Conservation (phyloP, 306 rosid species). For the Trifolium fragiferum region DNA sequence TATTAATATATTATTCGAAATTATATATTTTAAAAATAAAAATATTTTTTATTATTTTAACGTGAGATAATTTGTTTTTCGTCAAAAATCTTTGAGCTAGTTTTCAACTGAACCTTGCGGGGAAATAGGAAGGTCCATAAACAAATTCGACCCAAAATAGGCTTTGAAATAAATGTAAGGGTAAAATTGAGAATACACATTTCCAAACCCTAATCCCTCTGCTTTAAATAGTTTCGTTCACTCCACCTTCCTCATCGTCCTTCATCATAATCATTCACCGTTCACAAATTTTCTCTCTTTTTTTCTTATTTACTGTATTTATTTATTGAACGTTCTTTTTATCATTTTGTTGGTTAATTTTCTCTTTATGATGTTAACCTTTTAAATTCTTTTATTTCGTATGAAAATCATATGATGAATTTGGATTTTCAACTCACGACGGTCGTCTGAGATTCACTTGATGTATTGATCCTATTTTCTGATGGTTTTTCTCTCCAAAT, state of each 20-base stretch:
- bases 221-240: conserved; percentile 13
- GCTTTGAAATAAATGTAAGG: background rate
- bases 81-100: too few species aligned
- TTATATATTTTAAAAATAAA: too few species aligned
- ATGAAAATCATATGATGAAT: conserved; percentile 36
- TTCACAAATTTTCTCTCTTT: background rate
- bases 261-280: too few species aligned
- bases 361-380: background rate
- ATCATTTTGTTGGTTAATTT: background rate
- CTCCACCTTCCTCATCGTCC: too few species aligned
- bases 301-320: background rate
- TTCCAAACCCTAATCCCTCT: background rate
- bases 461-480: conserved; percentile 31
- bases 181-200: background rate
- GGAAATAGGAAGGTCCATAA: too few species aligned
- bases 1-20: too few species aligned
- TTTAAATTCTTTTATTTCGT: background rate
- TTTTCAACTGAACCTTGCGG: too few species aligned
- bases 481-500: background rate
- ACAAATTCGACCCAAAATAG: background rate
- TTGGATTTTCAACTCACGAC: conserved; percentile 47
- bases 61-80: too few species aligned
- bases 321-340: too few species aligned
- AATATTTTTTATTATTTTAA: too few species aligned
- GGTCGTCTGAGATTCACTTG: conserved; percentile 47